These are phyloP conservation scores for Lenwebbia sp. DNA, from an alignment of 345 rosid genomes.

Conservation along the genomic window DNA sequence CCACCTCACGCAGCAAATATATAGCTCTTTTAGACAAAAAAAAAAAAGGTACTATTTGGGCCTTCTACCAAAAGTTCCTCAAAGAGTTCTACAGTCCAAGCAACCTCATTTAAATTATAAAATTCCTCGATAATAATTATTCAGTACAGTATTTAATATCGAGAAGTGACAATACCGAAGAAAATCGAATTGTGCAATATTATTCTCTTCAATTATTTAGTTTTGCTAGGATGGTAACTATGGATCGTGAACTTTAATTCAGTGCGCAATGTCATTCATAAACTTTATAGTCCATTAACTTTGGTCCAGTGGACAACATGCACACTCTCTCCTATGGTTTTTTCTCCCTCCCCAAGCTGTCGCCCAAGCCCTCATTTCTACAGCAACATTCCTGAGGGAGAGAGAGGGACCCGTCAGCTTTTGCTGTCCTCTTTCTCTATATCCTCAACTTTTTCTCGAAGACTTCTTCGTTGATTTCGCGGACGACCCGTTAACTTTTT, in stretches of 20 bases:
- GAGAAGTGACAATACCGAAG: neutral
- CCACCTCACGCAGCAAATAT: neutral
- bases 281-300: rapidly evolving
- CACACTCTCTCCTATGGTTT: no score
- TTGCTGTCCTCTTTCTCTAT: no score
- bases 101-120: neutral
- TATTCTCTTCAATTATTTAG: neutral
- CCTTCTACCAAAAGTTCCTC: neutral
- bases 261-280: neutral
- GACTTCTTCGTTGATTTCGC: no score
- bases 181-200: neutral
- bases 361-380: no score
- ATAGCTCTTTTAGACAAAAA: neutral
- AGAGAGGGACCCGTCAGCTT: no score
- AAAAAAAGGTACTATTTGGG: neutral
- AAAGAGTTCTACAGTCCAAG: neutral
- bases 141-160: neutral
- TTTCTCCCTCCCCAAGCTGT: no score
- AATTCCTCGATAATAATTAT: neutral
- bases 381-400: no score
- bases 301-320: neutral
- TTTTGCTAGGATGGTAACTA: rapidly evolving
- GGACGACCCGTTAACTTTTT: no score
- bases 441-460: no score
- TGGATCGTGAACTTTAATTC: neutral